These are phyloP conservation scores for Colletotrichum sansevieriae DNA, from an alignment of 2,329 filamentous ascomycete genomes.

Conservation along the genomic window DNA sequence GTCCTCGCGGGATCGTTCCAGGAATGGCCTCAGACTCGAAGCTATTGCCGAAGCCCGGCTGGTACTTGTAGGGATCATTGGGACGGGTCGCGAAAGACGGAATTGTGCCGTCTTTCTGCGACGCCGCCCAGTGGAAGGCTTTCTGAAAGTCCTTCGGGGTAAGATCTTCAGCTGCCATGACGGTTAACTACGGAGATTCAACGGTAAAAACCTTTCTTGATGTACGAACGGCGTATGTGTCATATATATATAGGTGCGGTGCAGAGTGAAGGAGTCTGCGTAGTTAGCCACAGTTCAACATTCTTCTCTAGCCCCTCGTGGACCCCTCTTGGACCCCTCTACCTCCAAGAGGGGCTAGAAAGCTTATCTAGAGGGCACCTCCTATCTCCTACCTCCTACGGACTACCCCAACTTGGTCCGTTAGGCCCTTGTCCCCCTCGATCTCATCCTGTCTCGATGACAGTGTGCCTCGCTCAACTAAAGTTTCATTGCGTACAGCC, in stretches of 20 bases:
- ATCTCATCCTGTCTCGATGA: no score
- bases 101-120: slow-evolving; percentile 67
- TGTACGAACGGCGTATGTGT: neutral
- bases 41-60: slow-evolving; percentile 66
- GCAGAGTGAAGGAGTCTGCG: no score
- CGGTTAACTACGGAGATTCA: neutral
- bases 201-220: neutral
- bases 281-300: no score
- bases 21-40: slow-evolving; percentile 61
- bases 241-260: no score
- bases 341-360: no score
- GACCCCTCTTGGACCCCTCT: no score
- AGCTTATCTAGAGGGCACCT: no score
- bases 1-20: slow-evolving; percentile 60
- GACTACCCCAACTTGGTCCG: no score
- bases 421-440: no score
- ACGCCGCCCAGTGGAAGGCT: slow-evolving; percentile 70
- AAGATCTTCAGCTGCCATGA: slow-evolving; percentile 23
- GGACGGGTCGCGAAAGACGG: slow-evolving; percentile 63
- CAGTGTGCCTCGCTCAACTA: neutral
- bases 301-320: no score
- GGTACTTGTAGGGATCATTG: slow-evolving; percentile 64
- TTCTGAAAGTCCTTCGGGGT: slow-evolving; percentile 58
- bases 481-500: slow-evolving; percentile 5
- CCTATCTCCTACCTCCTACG: no score